phyloP scores from a whole-genome alignment of 345 rosid species.

The Camelina sativa region DNA sequence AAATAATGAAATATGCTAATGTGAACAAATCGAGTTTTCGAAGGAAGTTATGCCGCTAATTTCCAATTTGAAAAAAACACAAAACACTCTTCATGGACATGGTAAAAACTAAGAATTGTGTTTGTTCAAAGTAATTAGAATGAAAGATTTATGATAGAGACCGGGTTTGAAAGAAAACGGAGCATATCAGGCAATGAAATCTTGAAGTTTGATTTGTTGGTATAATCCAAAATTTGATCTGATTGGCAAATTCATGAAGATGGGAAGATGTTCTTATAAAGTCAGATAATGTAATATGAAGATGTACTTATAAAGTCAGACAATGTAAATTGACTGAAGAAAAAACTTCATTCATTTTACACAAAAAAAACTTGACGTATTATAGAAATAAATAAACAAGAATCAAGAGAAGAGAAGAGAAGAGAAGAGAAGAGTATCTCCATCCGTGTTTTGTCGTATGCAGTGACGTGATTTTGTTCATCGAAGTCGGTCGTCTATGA shows the following conservation, averaged over 20 bases:
- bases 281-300: constrained; percentile 13
- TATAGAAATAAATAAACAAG: too few relatives aligned
- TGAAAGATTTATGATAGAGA: not conserved
- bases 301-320: constrained; percentile 24
- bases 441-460: constrained; percentile 12
- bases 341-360: not conserved
- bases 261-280: too few relatives aligned
- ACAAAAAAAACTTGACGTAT: too few relatives aligned
- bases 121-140: not conserved
- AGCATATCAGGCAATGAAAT: not conserved
- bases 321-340: not conserved
- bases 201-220: constrained; percentile 18
- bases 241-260: constrained; percentile 3
- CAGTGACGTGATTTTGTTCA: constrained; percentile 7
- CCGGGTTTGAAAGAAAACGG: not conserved
- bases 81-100: not conserved
- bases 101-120: not conserved
- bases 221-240: not conserved
- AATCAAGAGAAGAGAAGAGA: not conserved
- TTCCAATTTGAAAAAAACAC: not conserved
- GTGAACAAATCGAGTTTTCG: not conserved
- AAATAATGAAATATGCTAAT: not conserved
- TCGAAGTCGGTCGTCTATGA: constrained; percentile 2
- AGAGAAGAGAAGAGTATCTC: not conserved
- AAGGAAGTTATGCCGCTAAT: not conserved